A percentile compares a stretch with the other conserved stretches of the same genome.
These are phyloP conservation scores for Wallemia ichthyophaga DNA, from an alignment of 1,284 basidiomycete genomes.

Conservation along the genomic window DNA sequence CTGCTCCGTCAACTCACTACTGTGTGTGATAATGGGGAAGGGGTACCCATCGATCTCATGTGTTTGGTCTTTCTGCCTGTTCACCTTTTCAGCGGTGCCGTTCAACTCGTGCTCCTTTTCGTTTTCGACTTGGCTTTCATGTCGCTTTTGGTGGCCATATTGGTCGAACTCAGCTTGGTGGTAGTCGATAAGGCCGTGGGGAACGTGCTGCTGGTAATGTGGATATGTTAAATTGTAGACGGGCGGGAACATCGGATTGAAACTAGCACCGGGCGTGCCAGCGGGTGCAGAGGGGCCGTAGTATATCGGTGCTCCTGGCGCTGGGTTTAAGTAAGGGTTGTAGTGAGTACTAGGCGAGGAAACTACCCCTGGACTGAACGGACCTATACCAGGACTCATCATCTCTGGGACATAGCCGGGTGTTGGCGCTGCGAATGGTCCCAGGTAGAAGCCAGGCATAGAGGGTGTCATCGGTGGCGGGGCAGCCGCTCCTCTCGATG, in stretches of 20 bases:
- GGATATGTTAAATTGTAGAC: not conserved
- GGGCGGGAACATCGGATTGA: constrained; percentile 4
- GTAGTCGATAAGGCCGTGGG: too few species aligned
- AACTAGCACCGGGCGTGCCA: not conserved
- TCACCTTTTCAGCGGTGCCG: not conserved
- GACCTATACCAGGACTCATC: constrained; percentile 8
- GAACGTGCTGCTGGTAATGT: not conserved
- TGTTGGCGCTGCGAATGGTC: constrained; percentile 4
- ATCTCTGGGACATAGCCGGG: constrained; percentile 7
- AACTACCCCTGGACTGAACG: constrained; percentile 6
- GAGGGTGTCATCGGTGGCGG: constrained; percentile 7
- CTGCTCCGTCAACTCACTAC: not conserved
- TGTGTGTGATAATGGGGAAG: not conserved
- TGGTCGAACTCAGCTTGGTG: too few species aligned
- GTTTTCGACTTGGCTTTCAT: too few species aligned
- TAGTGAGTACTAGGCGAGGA: constrained; percentile 5
- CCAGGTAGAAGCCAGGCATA: constrained; percentile 9
- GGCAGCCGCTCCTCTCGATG: not conserved
- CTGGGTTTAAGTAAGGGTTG: constrained; percentile 17
- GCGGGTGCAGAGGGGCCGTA: constrained; percentile 4
- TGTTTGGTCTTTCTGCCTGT: not conserved
- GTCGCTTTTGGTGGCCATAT: too few species aligned
- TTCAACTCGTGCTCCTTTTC: too few species aligned
- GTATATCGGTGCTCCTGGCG: constrained; percentile 17
- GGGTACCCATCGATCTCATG: not conserved